phyloP scores from a whole-genome alignment of 1,284 basidiomycete genomes.

The Ganoderma boninense region DNA sequence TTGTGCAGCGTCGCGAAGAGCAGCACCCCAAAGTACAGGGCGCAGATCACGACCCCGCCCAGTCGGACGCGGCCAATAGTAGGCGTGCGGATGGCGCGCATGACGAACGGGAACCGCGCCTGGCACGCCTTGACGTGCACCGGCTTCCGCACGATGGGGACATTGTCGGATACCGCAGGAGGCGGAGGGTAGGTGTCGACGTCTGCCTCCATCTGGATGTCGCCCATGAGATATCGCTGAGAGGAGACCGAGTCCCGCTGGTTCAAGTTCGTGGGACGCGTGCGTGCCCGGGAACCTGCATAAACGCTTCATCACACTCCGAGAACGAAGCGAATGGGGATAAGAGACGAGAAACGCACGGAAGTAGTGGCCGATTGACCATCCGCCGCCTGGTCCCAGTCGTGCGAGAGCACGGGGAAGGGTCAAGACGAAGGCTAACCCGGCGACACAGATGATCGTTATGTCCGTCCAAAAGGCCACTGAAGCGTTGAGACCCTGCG shows the following conservation, averaged over 20 bases:
- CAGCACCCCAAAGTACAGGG: constrained; percentile 56
- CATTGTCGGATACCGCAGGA: background rate
- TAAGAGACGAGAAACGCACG: background rate
- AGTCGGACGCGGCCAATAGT: constrained; percentile 58
- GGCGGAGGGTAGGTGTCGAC: background rate
- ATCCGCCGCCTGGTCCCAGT: constrained; percentile 2
- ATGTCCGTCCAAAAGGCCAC: constrained; percentile 28
- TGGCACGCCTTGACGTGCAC: constrained; percentile 11
- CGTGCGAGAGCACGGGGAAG: constrained; percentile 4
- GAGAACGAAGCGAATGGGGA: background rate
- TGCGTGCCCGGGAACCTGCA: background rate
- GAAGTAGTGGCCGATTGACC: constrained; percentile 7
- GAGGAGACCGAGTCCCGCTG: constrained; percentile 3
- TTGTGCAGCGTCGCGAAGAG: constrained; percentile 58
- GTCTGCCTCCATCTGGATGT: background rate
- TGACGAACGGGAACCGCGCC: constrained; percentile 3
- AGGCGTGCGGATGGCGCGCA: constrained; percentile 34
- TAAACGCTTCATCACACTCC: background rate
- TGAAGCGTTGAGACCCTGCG: constrained; percentile 10
- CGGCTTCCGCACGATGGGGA: background rate
- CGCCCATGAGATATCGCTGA: constrained; percentile 1
- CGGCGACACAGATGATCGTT: constrained; percentile 17
- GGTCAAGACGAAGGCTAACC: constrained; percentile 13
- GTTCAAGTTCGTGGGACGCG: background rate
- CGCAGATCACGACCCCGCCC: constrained; percentile 55